Base-by-base conservation (phyloP, 108 stramenopile genomes). In the Cyclostephanos tholiformis region DNA sequence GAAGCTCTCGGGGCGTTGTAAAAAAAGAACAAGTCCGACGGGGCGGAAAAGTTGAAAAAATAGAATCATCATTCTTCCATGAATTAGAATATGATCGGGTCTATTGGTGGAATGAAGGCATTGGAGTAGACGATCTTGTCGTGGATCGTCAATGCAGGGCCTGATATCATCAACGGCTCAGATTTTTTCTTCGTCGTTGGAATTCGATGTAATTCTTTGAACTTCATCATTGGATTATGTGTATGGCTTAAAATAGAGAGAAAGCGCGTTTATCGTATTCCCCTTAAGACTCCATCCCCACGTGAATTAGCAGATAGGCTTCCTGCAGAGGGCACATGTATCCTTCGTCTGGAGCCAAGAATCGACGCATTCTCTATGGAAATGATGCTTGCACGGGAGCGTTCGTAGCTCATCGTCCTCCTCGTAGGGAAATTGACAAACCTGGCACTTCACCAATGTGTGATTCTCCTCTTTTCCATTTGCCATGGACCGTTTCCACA, bases 241-340 rank as follows among this genome's bases (percentile, higher is more conserved):
- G n/a, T n/a, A n/a, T n/a, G n/a, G n/a, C n/a, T n/a, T n/a, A n/a
- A n/a, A n/a, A n/a, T n/a, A n/a, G n/a, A n/a, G n/a, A n/a, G n/a
- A n/a, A n/a, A n/a, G n/a, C n/a, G n/a, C n/a, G n/a, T n/a, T n/a
- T n/a, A n/a, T n/a, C n/a, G n/a, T n/a, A n/a, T n/a, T n/a, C n/a
- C n/a, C n/a, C n/a, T n/a, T n/a, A n/a, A n/a, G n/a, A n/a, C n/a
- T n/a, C n/a, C n/a, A n/a, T 36, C 36, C 36, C 3, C 30, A 32
- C 11, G 30, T 30, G 10, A 59, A 38, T 25, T 60, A 17, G 56
- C 68, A 2, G 72, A 94, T 88, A 0, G 82, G 75, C 43, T 82
- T 83, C 63, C 94, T 84, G 83, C 97, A 98, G 67, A 92, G 91
- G n/a, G 94, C 89, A 79, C 97, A 98, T 49, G 84, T 85, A 79